These are phyloP conservation scores for Penicillium sp. DNA, from an alignment of 2,329 filamentous ascomycete species.

Conservation along the genomic window DNA sequence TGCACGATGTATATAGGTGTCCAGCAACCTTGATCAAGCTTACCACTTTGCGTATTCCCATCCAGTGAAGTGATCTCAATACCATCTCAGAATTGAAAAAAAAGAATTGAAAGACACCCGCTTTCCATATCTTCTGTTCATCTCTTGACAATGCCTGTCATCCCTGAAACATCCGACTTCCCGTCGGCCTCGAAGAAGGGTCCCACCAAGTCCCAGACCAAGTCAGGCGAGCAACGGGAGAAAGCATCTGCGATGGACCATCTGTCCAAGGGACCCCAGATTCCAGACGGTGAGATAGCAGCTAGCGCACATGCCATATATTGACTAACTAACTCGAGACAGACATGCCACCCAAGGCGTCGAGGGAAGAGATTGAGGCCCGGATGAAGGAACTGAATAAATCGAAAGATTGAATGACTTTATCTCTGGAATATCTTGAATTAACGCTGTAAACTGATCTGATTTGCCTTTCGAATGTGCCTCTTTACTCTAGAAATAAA, in stretches of 20 bases:
- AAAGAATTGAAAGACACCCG: neutral
- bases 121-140: neutral
- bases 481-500: neutral
- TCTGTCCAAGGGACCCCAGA: conserved; percentile 54
- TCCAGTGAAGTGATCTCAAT: neutral
- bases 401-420: neutral
- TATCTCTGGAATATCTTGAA: neutral
- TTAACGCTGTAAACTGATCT: neutral
- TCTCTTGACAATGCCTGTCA: conserved; percentile 37
- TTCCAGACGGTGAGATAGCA: conserved; percentile 46
- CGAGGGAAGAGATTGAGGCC: conserved; percentile 71
- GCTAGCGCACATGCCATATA: conserved; percentile 16
- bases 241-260: conserved; percentile 44
- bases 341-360: conserved; percentile 52
- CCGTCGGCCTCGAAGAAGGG: conserved; percentile 29
- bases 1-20: conserved; percentile 22
- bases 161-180: conserved; percentile 38
- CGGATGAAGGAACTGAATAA: conserved; percentile 69
- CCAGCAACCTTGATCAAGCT: neutral
- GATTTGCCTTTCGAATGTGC: neutral
- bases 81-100: neutral
- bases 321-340: conserved; percentile 10
- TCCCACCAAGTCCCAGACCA: conserved; percentile 27
- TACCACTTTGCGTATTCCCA: neutral
- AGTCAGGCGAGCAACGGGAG: conserved; percentile 41